Evolutionary conservation across 2,329 filamentous ascomycete species (phyloP).

Genomic region (Fusarium armeniacum): DNA sequence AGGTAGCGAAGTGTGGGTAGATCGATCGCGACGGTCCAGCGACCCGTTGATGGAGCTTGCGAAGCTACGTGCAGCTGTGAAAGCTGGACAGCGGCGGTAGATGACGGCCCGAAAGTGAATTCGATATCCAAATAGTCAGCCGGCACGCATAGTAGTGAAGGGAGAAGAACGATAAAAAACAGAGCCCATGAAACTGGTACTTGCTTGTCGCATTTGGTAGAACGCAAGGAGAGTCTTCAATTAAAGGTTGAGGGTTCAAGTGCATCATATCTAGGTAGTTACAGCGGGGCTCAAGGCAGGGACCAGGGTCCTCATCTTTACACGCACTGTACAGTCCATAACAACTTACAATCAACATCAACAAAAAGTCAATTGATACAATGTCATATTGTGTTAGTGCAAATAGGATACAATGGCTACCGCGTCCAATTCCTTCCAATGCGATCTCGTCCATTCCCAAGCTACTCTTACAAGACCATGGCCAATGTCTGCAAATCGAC

Average conservation of each 20-base stretch:
- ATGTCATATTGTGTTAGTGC: conserved; percentile 24
- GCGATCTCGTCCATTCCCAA: conserved; percentile 44
- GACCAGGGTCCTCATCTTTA: conserved; percentile 21
- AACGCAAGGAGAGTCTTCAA: conserved; percentile 18
- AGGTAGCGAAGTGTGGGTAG: conserved; percentile 31
- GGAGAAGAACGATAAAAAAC: conserved; percentile 16
- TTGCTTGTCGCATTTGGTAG: conserved; percentile 19
- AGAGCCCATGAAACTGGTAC: conserved; percentile 12
- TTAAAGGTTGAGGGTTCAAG: conserved; percentile 21
- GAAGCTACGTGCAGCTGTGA: conserved; percentile 30
- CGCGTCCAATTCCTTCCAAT: conserved; percentile 33
- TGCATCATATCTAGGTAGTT: neutral
- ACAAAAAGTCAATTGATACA: conserved; percentile 34
- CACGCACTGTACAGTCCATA: neutral
- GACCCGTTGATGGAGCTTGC: conserved; percentile 27
- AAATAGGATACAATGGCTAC: conserved; percentile 30
- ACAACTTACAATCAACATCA: neutral
- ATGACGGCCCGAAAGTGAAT: conserved; percentile 47
- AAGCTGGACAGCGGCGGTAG: conserved; percentile 9
- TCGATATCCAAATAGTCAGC: conserved; percentile 48
- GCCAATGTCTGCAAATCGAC: conserved; percentile 37
- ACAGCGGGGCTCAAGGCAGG: conserved; percentile 6
- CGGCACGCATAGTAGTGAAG: conserved; percentile 46
- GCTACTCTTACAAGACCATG: conserved; percentile 44
- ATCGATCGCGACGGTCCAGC: conserved; percentile 11